Conservation (phyloP, 345 rosid species). For the Ceriops tagal region DNA sequence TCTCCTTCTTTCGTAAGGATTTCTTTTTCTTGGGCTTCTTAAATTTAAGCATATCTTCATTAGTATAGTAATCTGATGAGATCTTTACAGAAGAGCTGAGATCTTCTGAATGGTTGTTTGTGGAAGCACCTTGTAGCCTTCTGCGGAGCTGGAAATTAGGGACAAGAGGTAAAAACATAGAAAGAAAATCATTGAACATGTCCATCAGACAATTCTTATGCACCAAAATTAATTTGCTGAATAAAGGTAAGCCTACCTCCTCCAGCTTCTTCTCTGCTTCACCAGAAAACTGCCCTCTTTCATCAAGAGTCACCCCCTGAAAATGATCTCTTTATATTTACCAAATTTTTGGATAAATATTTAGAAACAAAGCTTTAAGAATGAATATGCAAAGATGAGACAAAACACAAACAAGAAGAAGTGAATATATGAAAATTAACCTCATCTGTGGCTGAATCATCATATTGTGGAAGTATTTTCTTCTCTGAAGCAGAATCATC, state of each 20-base stretch:
- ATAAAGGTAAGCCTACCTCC: conserved; percentile 48
- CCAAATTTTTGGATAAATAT: too few species aligned
- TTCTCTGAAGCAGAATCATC: conserved; percentile 70
- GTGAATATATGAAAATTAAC: conserved; percentile 31
- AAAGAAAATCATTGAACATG: not conserved
- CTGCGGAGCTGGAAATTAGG: conserved; percentile 61
- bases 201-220: too few species aligned
- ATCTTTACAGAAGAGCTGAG: conserved; percentile 59
- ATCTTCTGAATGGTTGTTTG: conserved; percentile 53
- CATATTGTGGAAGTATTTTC: conserved; percentile 95
- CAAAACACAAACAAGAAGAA: not conserved
- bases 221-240: not conserved
- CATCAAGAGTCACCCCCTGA: conserved; percentile 82
- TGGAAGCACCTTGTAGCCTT: conserved; percentile 65
- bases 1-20: conserved; percentile 75
- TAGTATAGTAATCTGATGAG: conserved; percentile 76
- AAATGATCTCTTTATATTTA: not conserved
- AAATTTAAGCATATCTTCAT: conserved; percentile 81
- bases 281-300: conserved; percentile 69
- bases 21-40: conserved; percentile 94
- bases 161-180: not conserved
- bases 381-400: not conserved
- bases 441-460: conserved; percentile 68
- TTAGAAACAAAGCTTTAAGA: too few species aligned
- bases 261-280: conserved; percentile 96